Percentiles rank a stretch among this genome's conserved stretches.
Conservation (phyloP, 1,139 yeast genomes). For the Diutina ranongensis region DNA sequence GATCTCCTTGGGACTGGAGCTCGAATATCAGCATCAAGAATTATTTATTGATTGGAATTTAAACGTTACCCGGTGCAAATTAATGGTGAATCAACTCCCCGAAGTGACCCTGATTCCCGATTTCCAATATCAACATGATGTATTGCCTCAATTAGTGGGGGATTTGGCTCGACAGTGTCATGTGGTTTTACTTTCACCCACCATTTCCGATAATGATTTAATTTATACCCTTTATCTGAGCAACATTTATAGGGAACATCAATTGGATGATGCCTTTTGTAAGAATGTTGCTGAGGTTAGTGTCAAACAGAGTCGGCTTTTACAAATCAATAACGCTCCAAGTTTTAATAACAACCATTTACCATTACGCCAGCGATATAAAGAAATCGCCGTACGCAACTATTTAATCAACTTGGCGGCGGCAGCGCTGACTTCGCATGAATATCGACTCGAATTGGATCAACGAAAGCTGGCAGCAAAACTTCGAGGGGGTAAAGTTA, state of each 20-base stretch:
- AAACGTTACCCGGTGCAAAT: conserved; percentile 34
- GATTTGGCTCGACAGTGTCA: conserved; percentile 33
- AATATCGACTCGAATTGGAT: conserved; percentile 30
- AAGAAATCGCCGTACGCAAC: conserved; percentile 38
- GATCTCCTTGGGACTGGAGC: conserved; percentile 30
- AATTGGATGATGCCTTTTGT: conserved; percentile 32
- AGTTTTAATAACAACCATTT: conserved; percentile 14
- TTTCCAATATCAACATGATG: conserved; percentile 21
- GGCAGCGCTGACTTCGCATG: conserved; percentile 44
- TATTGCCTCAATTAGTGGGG: conserved; percentile 33
- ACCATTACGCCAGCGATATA: conserved; percentile 26
- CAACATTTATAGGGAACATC: conserved; percentile 36
- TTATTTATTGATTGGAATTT: conserved; percentile 36
- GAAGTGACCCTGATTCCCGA: conserved; percentile 28
- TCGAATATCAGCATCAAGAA: conserved; percentile 32
- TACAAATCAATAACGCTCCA: conserved; percentile 25
- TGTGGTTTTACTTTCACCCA: conserved; percentile 29
- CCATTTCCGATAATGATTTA: conserved; percentile 33
- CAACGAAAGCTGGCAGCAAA: conserved; percentile 18
- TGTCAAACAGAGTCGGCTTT: conserved; percentile 35
- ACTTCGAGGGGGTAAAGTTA: conserved; percentile 21
- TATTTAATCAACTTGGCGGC: conserved; percentile 41
- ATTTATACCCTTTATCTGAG: conserved; percentile 30
- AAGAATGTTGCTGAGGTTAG: conserved; percentile 41
- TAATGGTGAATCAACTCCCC: conserved; percentile 29